These are phyloP conservation scores for Suillus ampliporus DNA, from an alignment of 768 basidiomycete genomes.

Conservation along the genomic window DNA sequence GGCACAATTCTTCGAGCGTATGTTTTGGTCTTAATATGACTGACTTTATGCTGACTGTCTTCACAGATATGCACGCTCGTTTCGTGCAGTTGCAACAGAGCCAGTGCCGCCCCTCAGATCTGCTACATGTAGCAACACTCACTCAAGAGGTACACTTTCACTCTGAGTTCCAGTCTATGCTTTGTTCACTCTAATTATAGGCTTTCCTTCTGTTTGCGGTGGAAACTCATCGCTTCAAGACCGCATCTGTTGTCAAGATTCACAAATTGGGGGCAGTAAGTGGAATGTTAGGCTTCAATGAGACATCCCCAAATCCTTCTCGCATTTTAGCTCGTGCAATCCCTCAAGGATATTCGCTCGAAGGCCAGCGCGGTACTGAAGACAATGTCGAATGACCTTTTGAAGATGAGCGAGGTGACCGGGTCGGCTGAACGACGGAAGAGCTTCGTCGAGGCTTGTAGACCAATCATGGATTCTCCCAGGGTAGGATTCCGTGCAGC, in stretches of 20 bases:
- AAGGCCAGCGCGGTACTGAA: conserved; percentile 57
- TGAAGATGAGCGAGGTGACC: conserved; percentile 56
- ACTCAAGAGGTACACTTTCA: conserved; percentile 66
- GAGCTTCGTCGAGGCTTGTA: conserved; percentile 56
- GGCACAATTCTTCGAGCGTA: conserved; percentile 66
- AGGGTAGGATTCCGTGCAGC: conserved; percentile 35
- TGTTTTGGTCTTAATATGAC: conserved; percentile 14
- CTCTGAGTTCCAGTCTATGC: neutral
- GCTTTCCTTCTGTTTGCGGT: conserved; percentile 73
- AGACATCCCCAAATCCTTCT: conserved; percentile 12
- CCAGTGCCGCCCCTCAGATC: conserved; percentile 50
- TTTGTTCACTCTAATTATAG: conserved; percentile 40
- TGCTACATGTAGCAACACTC: conserved; percentile 76
- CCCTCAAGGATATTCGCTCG: conserved; percentile 65
- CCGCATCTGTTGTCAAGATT: conserved; percentile 67
- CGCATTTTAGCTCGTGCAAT: conserved; percentile 61
- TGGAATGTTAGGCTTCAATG: conserved; percentile 13
- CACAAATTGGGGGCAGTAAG: conserved; percentile 76
- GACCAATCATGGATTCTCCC: conserved; percentile 40
- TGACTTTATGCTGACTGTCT: conserved; percentile 1
- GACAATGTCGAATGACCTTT: conserved; percentile 60
- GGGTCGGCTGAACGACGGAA: conserved; percentile 58
- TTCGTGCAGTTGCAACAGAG: conserved; percentile 51
- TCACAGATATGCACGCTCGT: conserved; percentile 57
- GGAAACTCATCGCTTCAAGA: conserved; percentile 78